phyloP scores from a whole-genome alignment of 2,329 filamentous ascomycete genomes.

The Hypoxylon sp. region DNA sequence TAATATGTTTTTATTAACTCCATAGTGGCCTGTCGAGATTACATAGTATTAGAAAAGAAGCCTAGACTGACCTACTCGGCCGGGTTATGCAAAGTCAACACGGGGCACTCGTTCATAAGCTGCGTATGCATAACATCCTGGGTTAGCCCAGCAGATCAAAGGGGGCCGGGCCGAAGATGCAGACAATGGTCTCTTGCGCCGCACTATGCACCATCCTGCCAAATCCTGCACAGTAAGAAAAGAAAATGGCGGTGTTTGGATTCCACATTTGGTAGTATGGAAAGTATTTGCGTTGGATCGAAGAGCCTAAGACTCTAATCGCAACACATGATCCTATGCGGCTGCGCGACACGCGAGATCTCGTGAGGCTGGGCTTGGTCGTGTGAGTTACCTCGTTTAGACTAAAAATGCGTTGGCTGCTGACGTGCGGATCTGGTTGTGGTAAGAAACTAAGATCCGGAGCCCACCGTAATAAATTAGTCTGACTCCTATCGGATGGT shows the following conservation, averaged over 20 bases:
- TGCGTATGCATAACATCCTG: constrained; percentile 41
- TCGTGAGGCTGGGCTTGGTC: constrained; percentile 31
- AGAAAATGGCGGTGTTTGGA: constrained; percentile 6
- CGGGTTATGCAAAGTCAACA: constrained; percentile 29
- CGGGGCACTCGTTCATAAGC: constrained; percentile 33
- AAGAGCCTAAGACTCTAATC: constrained; percentile 2
- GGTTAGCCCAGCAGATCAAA: constrained; percentile 37
- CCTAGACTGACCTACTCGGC: constrained; percentile 26
- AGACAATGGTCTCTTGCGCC: constrained; percentile 40
- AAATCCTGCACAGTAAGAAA: constrained; percentile 35
- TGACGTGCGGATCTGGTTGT: constrained; percentile 32
- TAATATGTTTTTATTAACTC: constrained; percentile 18
- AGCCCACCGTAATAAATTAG: constrained; percentile 35
- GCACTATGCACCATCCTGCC: constrained; percentile 40
- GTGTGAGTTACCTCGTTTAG: constrained; percentile 25
- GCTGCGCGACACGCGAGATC: constrained; percentile 44
- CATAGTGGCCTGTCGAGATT: constrained; percentile 10
- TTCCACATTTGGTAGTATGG: constrained; percentile 23
- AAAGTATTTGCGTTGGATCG: constrained; percentile 26
- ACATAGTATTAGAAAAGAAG: not conserved
- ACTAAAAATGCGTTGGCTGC: constrained; percentile 9
- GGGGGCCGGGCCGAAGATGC: constrained; percentile 44
- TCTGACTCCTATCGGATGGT: constrained; percentile 31
- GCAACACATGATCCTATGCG: constrained; percentile 42
- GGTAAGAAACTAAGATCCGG: constrained; percentile 33